Conservation (phyloP, 345 rosid genomes). For the Bruguiera gymnorhiza region DNA sequence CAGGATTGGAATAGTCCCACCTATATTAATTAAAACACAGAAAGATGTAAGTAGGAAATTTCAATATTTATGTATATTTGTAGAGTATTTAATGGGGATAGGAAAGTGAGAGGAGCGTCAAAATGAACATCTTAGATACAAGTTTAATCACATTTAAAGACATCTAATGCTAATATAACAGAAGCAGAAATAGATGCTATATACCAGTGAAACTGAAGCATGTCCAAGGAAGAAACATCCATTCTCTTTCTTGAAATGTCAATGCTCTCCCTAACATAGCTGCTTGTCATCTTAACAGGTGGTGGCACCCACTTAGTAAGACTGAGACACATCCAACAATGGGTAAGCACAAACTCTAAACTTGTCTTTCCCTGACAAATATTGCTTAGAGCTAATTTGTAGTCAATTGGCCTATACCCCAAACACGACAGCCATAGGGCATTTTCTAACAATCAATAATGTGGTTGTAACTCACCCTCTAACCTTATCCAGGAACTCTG, state of each 20-base stretch:
- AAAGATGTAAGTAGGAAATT: neutral
- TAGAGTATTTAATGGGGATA: neutral
- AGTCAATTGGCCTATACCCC: neutral
- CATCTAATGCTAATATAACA: neutral
- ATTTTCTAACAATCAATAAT: neutral
- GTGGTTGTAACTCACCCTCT: slow-evolving; percentile 59
- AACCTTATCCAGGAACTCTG: slow-evolving; percentile 60
- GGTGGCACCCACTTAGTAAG: slow-evolving; percentile 99
- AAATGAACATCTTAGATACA: no score
- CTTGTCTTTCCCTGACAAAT: neutral
- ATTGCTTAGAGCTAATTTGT: neutral
- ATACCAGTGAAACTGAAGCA: slow-evolving; percentile 99
- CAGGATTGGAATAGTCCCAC: slow-evolving; percentile 93
- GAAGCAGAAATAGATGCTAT: neutral
- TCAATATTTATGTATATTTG: neutral
- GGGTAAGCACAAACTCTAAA: slow-evolving; percentile 10
- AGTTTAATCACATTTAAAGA: neutral
- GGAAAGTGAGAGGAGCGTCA: neutral
- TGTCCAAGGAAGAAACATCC: slow-evolving; percentile 89
- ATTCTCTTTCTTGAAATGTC: slow-evolving; percentile 80
- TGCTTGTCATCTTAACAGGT: slow-evolving; percentile 89
- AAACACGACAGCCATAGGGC: neutral
- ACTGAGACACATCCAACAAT: slow-evolving; percentile 40
- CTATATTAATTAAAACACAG: slow-evolving; percentile 30
- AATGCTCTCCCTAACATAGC: slow-evolving; percentile 62